Conservation (phyloP, 1,284 basidiomycete species). For the Waitea zeae region DNA sequence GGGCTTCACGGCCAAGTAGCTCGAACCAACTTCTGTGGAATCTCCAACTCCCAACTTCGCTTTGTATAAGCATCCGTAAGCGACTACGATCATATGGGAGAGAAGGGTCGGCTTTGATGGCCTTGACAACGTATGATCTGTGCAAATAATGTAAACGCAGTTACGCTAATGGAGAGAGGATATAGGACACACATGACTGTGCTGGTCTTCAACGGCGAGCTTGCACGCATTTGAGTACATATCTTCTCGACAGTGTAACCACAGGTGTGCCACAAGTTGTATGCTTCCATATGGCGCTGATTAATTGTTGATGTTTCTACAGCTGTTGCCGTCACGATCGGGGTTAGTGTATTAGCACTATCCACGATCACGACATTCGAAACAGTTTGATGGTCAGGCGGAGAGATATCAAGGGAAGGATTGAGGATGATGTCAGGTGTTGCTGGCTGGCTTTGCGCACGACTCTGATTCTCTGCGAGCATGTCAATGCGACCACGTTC, state of each 20-base stretch:
- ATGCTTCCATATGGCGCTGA: constrained; percentile 37
- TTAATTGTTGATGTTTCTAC: no score
- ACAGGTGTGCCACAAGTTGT: constrained; percentile 33
- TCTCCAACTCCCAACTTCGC: constrained; percentile 23
- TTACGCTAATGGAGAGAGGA: no score
- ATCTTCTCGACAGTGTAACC: constrained; percentile 27
- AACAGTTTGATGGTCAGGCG: no score
- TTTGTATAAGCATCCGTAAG: constrained; percentile 19
- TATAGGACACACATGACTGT: constrained; percentile 36
- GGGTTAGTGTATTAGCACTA: no score
- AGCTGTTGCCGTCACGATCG: no score
- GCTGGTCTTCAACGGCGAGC: constrained; percentile 28
- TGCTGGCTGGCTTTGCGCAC: no score
- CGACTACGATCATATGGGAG: constrained; percentile 19
- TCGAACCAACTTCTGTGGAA: constrained; percentile 20
- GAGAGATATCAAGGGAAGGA: no score
- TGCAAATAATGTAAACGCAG: background rate
- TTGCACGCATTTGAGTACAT: constrained; percentile 22
- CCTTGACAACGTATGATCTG: constrained; percentile 28
- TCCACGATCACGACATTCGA: no score
- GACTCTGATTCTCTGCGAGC: no score
- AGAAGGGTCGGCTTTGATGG: constrained; percentile 20
- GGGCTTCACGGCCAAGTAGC: no score
- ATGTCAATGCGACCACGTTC: no score
- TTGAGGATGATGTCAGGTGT: no score